Evolutionary conservation across 306 rosid genomes (phyloP).

Genomic region (Cyamopsis tetragonoloba): DNA sequence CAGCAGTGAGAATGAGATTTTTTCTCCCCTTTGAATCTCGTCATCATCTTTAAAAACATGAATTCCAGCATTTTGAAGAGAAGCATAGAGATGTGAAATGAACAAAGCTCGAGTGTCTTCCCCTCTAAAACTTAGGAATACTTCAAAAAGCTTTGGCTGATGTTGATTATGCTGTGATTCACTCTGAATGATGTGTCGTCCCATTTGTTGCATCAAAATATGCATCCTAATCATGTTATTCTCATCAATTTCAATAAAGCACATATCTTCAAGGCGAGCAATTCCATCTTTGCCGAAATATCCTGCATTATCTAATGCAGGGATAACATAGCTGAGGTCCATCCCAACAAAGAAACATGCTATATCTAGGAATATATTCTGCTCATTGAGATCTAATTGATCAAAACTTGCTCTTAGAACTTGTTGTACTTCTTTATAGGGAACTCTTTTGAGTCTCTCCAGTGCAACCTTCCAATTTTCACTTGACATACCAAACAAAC

Average conservation of each 20-base stretch:
- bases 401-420: constrained; percentile 20
- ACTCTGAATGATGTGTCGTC: constrained; percentile 22
- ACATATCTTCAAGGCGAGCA: neutral
- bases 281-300: neutral
- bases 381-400: neutral
- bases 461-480: neutral
- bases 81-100: neutral
- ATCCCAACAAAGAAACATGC: constrained; percentile 20
- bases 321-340: neutral
- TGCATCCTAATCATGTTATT: constrained; percentile 26
- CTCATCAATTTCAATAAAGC: neutral
- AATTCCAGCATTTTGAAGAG: neutral
- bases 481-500: neutral
- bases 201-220: constrained; percentile 21
- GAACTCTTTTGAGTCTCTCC: neutral
- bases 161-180: too few relatives aligned
- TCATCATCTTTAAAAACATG: neutral
- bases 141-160: neutral
- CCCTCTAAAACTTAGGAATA: constrained; percentile 12
- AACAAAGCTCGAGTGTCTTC: neutral
- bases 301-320: neutral
- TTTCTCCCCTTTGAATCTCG: neutral
- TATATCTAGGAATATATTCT: constrained; percentile 24
- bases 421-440: constrained; percentile 9
- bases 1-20: neutral